These are phyloP conservation scores for Macadamia tetraphylla DNA, from an alignment of 164 flowering plant genomes.

Conservation along the genomic window DNA sequence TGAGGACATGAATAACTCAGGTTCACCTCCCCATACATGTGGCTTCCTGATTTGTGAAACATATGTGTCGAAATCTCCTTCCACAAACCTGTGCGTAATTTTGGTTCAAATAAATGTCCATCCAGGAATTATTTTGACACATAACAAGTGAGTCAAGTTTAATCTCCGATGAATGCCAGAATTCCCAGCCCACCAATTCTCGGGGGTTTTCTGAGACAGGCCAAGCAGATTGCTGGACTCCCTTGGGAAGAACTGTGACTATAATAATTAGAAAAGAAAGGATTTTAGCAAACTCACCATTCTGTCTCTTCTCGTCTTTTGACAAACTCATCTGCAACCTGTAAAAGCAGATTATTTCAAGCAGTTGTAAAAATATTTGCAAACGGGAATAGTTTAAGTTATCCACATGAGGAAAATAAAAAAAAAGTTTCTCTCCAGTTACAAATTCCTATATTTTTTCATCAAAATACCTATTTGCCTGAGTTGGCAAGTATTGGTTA, in stretches of 20 bases:
- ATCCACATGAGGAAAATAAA: background rate
- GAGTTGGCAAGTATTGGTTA: no score
- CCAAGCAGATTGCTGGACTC: conserved; percentile 1
- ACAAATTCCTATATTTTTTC: no score
- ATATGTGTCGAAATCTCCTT: conserved; percentile 90
- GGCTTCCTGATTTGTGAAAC: conserved; percentile 82
- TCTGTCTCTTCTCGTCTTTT: conserved; percentile 89
- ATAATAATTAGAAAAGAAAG: background rate
- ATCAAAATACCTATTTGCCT: no score
- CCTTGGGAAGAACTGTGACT: no score
- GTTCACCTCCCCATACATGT: conserved; percentile 99
- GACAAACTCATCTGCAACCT: conserved; percentile 96
- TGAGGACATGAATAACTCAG: conserved; percentile 90
- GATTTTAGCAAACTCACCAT: conserved; percentile 48
- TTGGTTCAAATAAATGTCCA: background rate
- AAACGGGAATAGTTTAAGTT: background rate
- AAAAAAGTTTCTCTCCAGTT: no score
- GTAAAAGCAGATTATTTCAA: conserved; percentile 12
- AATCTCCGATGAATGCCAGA: background rate
- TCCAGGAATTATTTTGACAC: background rate
- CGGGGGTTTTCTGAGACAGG: background rate
- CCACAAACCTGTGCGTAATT: conserved; percentile 67
- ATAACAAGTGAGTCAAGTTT: background rate
- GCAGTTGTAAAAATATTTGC: background rate
- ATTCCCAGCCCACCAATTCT: background rate